Evolutionary conservation across 2,329 filamentous ascomycete species (phyloP), one percentile per base, ranked within the genome.

Genomic region (Penicillium sumatraense): DNA sequence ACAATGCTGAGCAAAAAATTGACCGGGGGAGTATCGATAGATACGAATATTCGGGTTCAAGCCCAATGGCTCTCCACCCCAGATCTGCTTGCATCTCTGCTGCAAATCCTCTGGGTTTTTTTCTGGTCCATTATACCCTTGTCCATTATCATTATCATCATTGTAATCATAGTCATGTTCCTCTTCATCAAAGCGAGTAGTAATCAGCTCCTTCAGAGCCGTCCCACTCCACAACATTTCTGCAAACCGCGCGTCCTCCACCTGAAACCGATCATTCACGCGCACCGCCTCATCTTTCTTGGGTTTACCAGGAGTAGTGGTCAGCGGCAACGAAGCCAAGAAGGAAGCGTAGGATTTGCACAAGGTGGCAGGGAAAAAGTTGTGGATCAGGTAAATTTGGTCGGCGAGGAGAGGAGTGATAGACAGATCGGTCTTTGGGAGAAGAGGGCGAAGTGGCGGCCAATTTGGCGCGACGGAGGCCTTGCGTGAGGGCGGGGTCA

Each of bases 1-100:
- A 93, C 91, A 97, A 72, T 97, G 93, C 66, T 90, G 88, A 68
- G 92, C 92, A 71, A 97, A 97, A 72, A 93, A 96, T 70, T 97
- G 92, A 0, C 90, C 91, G 61, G 88, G 85, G 1, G 83, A 84
- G 73, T 97, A 97, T 20, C 93, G 85, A 76, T 97, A 97, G 26
- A 97, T 85, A 29, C 93, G 83, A 52, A 97, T 96, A 62, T 96
- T 96, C 8, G 90, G 86, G 72, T 91, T 96, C 56, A 97, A 76
- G 0, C 92, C 92, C n/a, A 96, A 77, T 0, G 90, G 86, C 47
- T 91, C 83, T 24, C 92, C 92, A 54, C 90, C 91, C 90, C 91
- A 96, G 44, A 80, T 67, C 21, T 75, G 66, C n/a, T 35, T 49
- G 13, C 55, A 47, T 21, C 44, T 56, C 14, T 49, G 41, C 16